phyloP scores from a whole-genome alignment of 2,329 filamentous ascomycete genomes.

The Zymoseptoria brevis region DNA sequence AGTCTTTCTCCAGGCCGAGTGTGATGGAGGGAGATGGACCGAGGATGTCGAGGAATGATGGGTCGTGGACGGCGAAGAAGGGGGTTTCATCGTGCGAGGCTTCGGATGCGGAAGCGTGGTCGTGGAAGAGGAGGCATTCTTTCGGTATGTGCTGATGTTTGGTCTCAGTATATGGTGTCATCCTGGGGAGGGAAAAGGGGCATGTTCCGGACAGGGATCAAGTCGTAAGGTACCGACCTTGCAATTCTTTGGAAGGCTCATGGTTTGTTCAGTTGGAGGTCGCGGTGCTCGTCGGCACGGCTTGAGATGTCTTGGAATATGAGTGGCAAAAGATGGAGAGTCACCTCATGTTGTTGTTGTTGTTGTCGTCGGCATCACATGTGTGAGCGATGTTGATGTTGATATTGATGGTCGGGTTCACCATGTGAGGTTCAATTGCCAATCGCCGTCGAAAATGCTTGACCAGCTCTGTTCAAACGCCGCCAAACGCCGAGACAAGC shows the following conservation, averaged over 20 bases:
- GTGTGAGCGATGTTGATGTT: neutral
- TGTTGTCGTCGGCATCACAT: neutral
- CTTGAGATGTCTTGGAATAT: neutral
- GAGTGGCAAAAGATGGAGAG: neutral
- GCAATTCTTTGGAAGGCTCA: conserved; percentile 11
- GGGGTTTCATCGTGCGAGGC: conserved; percentile 10
- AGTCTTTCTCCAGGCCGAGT: conserved; percentile 19
- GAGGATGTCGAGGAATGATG: conserved; percentile 20
- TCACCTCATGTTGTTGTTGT: neutral
- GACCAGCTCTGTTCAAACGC: neutral
- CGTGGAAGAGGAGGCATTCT: neutral
- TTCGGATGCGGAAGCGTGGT: conserved; percentile 4
- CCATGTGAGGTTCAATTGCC: too few relatives aligned
- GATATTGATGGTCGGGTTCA: neutral
- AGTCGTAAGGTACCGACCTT: conserved; percentile 12
- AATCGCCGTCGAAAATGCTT: neutral
- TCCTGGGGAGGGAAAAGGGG: too few relatives aligned
- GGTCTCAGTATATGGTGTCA: neutral
- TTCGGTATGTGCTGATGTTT: conserved; percentile 8
- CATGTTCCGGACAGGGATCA: neutral
- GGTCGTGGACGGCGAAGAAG: conserved; percentile 23
- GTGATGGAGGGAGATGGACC: conserved; percentile 17
- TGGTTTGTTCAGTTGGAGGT: neutral
- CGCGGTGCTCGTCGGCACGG: neutral
- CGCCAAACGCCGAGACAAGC: neutral